Evolutionary conservation across 73 alveolate species (phyloP), one percentile per base, ranked within the genome.

Genomic region (Breviolum minutum): DNA sequence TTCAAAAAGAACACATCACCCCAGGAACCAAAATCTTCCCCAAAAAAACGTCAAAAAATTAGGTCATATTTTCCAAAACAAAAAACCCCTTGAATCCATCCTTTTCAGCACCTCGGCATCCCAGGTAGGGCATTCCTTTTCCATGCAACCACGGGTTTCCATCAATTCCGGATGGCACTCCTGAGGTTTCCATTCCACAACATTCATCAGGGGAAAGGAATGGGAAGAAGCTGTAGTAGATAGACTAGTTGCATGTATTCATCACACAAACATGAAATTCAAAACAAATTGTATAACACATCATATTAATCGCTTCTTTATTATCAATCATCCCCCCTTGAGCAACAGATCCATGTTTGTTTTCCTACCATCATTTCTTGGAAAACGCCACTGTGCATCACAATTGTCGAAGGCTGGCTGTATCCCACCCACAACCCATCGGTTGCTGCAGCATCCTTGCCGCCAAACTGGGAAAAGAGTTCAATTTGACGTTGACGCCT

Each of bases 401-500:
- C 8, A 63, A 16, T 14, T 14, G 5, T 16, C 16, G 93, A 40
- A 40, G 3, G 0, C 0, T 40, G 54, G 54, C 54, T 40, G 0
- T 3, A 40, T 3, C 54, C 54, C 54, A 40, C 54, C 62, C 74
- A 48, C 26, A 11, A 8, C n/a, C 40, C 62, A 60, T 27, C 30
- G 68, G 60, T 40, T 16, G 64, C 20, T 87, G 13, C 19, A 17
- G 68, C 61, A 48, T 12, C 98, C 89, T 24, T 48, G 60, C 98
- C 98, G 19, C 98, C 98, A 22, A 73, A 73, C 74, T 74, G 80
- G 22, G 98, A 76, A 60, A 92, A 92, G 61, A 16, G 81, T 48
- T 92, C 98, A 66, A 92, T 92, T 63, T 92, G 98, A 19, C 98
- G 89, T 71, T 92, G 98, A 61, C 98, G 98, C 98, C 98, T 92